phyloP scores from a whole-genome alignment of 148 eudicot genomes.

The Rhododendron vialii region DNA sequence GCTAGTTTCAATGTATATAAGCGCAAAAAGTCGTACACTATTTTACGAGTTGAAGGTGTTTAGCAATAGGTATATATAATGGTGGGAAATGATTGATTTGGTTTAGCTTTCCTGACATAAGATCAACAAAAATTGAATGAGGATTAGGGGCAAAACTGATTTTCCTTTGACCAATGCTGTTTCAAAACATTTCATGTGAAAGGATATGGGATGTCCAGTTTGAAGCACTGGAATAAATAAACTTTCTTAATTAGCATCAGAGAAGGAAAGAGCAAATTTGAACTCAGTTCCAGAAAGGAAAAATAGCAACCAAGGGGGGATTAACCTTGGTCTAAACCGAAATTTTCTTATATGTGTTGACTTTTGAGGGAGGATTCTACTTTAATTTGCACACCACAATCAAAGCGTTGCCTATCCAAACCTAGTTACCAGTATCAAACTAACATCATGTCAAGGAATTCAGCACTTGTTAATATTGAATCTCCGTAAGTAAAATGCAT shows the following conservation, averaged over 20 bases:
- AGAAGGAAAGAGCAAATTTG: background rate
- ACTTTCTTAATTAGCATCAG: background rate
- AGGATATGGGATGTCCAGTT: background rate
- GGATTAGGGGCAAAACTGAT: background rate
- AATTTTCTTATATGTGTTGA: background rate
- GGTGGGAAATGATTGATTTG: background rate
- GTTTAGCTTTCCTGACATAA: background rate
- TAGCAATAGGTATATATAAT: background rate
- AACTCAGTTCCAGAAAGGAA: background rate
- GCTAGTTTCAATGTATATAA: background rate
- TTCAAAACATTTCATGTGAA: constrained; percentile 12
- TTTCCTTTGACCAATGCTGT: background rate
- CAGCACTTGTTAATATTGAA: background rate
- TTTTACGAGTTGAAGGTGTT: background rate
- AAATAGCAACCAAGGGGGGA: background rate
- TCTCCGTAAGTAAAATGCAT: background rate
- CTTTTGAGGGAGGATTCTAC: background rate
- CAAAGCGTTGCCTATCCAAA: background rate
- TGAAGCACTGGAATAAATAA: background rate
- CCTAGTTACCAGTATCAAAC: background rate
- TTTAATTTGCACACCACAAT: background rate
- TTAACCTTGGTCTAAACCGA: background rate
- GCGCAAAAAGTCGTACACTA: background rate
- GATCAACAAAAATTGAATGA: background rate
- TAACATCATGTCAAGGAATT: background rate